Base-by-base conservation (phyloP, 164 flowering plant species). In the Stephania cephalantha region DNA sequence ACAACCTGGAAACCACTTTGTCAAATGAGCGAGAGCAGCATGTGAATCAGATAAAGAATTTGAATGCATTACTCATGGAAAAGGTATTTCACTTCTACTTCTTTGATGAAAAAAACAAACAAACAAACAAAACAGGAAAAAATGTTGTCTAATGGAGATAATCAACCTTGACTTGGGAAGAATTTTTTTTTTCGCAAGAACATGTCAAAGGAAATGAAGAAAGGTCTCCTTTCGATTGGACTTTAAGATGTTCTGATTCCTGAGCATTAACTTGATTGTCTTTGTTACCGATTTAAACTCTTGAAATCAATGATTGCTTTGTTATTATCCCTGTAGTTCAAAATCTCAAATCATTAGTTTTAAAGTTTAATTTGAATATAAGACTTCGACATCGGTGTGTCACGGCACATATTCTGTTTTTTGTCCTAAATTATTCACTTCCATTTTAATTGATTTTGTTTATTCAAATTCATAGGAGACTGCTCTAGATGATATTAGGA, bases 1-100 rank as follows among this genome's bases (percentile, higher is more conserved):
- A 91, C 79, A 92, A 84, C 65, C 75, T 96, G 78, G 98, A 96
- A 80, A 86, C 87, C 71, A 87, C 88, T 44, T 87, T 96, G 71
- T 86, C 98, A 67, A 84, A 83, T 88, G 99, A 94, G 80, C 86
- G 98, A 46, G 97, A 92, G 75, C 85, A 87, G 72, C 92, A 94
- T 75, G 66, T 92, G 65, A 84, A 80, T 78, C 98, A 92, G 84
- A 85, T 90, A 74, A 96, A 96, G 90, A 91, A 85, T 76, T 78
- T 94, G 86, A 92, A 89, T 76, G 82, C 87, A n/a, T 29, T 87
- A 76, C 86, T 94, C 71, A 83, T 73, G 84, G 97, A 94, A 72
- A 96, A 91, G 98, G 99, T 92, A 79, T 66, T 15, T 3, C 55
- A 11, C n/a, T 72, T 11, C 20, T 35, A 11, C 29, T 15, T 31